phyloP scores from a whole-genome alignment of 768 basidiomycete genomes.

The Boletus sp. region DNA sequence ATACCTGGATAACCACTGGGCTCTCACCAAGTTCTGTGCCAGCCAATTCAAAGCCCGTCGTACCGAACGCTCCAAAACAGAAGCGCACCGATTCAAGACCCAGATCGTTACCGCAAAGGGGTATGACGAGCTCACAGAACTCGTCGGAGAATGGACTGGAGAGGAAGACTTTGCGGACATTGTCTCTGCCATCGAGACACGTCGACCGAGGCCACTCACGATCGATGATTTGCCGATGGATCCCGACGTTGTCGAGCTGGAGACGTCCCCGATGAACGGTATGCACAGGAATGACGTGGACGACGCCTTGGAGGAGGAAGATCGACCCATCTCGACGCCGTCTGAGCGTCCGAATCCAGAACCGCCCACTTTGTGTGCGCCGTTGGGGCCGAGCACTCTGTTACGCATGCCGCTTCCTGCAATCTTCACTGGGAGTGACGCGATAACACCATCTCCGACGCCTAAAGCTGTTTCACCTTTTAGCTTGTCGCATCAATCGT shows the following conservation, averaged over 20 bases:
- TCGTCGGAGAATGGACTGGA: conserved; percentile 56
- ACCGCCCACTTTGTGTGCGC: conserved; percentile 49
- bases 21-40: conserved; percentile 85
- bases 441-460: conserved; percentile 45
- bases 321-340: conserved; percentile 42
- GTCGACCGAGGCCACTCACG: conserved; percentile 21
- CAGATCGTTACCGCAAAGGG: conserved; percentile 57
- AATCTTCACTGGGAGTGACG: conserved; percentile 41
- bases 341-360: conserved; percentile 55
- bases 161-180: conserved; percentile 60
- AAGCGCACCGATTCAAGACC: conserved; percentile 54
- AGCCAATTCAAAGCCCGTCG: conserved; percentile 75
- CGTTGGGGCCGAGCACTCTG: conserved; percentile 37
- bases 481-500: conserved; percentile 2
- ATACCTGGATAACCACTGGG: conserved; percentile 77
- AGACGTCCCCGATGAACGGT: neutral
- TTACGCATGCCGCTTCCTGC: conserved; percentile 36
- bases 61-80: conserved; percentile 51
- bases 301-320: conserved; percentile 23
- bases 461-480: conserved; percentile 20
- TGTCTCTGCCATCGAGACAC: conserved; percentile 41
- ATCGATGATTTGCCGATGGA: conserved; percentile 4
- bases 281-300: neutral
- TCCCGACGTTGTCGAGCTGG: neutral
- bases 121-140: conserved; percentile 50